Conservation (phyloP, 805 yeast genomes). For the Wickerhamiella australiensis region DNA sequence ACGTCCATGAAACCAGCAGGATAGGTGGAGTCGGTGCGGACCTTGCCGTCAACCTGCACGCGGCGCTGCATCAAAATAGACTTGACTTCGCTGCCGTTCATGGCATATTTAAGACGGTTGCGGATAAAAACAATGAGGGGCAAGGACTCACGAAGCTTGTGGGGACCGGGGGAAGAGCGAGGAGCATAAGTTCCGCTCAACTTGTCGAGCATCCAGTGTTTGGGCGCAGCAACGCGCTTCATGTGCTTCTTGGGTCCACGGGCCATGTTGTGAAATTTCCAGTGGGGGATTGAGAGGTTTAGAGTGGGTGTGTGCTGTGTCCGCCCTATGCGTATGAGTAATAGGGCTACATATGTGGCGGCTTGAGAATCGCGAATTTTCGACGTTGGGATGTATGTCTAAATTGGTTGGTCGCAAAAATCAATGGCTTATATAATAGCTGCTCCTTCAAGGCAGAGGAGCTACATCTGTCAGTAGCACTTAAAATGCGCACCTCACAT, state of each 20-base stretch:
- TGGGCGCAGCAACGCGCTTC: slow-evolving; percentile 99
- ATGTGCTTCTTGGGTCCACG: slow-evolving; percentile 72
- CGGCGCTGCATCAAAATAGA: slow-evolving; percentile 97
- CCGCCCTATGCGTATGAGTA: not conserved
- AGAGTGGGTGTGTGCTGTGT: not conserved
- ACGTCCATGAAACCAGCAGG: slow-evolving; percentile 99
- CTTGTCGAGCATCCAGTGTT: slow-evolving; percentile 99
- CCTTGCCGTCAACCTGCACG: slow-evolving; percentile 97
- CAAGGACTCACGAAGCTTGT: slow-evolving; percentile 94
- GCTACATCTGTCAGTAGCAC: no score
- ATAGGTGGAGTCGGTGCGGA: slow-evolving; percentile 96
- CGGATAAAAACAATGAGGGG: slow-evolving; percentile 94
- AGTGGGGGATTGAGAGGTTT: not conserved
- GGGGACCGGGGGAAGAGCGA: slow-evolving; percentile 99
- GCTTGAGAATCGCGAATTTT: not conserved
- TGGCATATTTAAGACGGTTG: slow-evolving; percentile 97
- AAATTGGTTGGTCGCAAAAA: not conserved
- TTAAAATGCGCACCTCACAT: no score
- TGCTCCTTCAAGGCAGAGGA: no score
- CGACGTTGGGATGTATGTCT: not conserved
- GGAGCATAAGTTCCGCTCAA: slow-evolving; percentile 99
- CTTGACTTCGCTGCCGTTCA: slow-evolving; percentile 98
- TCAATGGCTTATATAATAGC: no score
- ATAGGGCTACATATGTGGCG: not conserved
- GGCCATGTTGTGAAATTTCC: slow-evolving; percentile 23